Percentiles rank a stretch among this genome's conserved stretches.
Conservation (phyloP, 177 flowering plant species). For the Tripterygium wilfordii region DNA sequence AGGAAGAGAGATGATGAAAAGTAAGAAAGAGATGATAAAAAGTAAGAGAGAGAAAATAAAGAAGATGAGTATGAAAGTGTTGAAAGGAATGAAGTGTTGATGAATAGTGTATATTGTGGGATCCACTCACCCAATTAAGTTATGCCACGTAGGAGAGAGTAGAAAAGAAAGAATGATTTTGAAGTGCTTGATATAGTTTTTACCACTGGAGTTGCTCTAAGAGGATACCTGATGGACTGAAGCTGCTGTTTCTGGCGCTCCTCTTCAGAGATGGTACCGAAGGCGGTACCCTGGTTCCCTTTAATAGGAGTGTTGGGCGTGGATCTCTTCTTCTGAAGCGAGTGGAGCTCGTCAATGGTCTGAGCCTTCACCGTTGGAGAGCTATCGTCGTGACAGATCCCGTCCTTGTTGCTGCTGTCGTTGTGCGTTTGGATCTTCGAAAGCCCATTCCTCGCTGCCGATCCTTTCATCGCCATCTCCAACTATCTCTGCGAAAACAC, state of each 20-base stretch:
- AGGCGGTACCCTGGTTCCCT: constrained; percentile 22
- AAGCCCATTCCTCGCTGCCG: constrained; percentile 37
- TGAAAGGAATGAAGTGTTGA: too few relatives aligned
- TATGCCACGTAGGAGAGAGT: too few relatives aligned
- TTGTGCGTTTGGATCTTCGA: constrained; percentile 39
- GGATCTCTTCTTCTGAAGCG: constrained; percentile 86
- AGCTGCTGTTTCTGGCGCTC: constrained; percentile 80
- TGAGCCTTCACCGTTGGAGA: constrained; percentile 66
- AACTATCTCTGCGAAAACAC: constrained; percentile 16
- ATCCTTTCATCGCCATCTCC: constrained; percentile 24
- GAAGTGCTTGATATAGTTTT: too few relatives aligned
- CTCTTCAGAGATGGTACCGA: constrained; percentile 43
- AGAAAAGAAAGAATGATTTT: too few relatives aligned
- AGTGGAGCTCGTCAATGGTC: constrained; percentile 92
- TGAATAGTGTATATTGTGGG: too few relatives aligned
- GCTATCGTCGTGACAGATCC: constrained; percentile 76
- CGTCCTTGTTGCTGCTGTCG: constrained; percentile 32
- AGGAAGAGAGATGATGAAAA: too few relatives aligned
- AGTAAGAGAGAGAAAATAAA: too few relatives aligned
- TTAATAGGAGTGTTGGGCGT: constrained; percentile 72
- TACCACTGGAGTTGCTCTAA: too few relatives aligned
- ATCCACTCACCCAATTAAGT: too few relatives aligned
- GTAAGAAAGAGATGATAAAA: too few relatives aligned
- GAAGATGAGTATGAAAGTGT: too few relatives aligned
- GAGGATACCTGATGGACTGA: constrained; percentile 89